Conservation (phyloP, 148 eudicot genomes). For the Rhododendron molle region DNA sequence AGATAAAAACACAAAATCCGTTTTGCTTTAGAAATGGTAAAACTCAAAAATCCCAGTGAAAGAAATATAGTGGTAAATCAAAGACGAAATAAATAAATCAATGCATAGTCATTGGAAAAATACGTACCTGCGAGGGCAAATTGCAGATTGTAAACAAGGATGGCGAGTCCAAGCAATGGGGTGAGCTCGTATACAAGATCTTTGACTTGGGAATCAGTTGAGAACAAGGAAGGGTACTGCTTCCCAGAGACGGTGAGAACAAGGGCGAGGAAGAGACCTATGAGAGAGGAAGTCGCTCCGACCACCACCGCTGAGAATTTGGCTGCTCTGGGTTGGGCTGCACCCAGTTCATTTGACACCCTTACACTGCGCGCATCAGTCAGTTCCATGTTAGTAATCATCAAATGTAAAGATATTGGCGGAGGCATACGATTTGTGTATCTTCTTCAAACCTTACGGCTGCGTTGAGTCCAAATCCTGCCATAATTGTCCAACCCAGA, state of each 20-base stretch:
- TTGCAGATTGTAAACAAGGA: background rate
- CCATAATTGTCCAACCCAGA: constrained; percentile 28
- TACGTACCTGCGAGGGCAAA: background rate
- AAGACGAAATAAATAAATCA: background rate
- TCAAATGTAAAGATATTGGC: background rate
- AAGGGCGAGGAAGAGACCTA: background rate
- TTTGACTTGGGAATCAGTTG: background rate
- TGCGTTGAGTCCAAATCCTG: constrained; percentile 27
- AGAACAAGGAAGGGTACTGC: background rate
- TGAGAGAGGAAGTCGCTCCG: background rate
- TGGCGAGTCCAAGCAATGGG: background rate
- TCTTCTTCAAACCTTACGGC: constrained; percentile 29
- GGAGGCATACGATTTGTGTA: background rate
- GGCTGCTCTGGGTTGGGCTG: background rate
- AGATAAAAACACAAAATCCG: too few species aligned
- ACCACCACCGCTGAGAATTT: background rate
- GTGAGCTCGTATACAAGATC: background rate
- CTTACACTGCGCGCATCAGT: constrained; percentile 15
- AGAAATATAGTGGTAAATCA: background rate
- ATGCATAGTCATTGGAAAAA: background rate
- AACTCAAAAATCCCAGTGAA: too few species aligned
- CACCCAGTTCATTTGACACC: constrained; percentile 30
- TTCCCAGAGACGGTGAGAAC: background rate
- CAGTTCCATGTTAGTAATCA: too few species aligned
- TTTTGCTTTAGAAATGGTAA: too few species aligned